phyloP scores from a whole-genome alignment of 2,329 filamentous ascomycete genomes.

The Beauveria bassiana region DNA sequence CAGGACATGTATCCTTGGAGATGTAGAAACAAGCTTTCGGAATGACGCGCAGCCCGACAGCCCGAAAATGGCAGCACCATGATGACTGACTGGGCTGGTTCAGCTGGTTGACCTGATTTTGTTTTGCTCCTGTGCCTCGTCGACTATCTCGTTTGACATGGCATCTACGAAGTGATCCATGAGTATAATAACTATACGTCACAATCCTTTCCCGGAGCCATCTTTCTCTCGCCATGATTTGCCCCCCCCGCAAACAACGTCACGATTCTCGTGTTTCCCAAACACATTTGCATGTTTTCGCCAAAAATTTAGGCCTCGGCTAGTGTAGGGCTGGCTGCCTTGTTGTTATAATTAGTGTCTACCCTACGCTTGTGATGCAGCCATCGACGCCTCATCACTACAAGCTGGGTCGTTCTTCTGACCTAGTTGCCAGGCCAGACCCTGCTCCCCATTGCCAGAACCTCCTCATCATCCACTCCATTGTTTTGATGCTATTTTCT shows the following conservation, averaged over 20 bases:
- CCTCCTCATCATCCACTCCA: not conserved
- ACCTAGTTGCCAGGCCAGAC: no score
- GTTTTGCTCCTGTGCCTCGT: not conserved
- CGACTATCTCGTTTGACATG: not conserved
- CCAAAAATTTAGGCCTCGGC: not conserved
- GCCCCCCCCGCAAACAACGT: not conserved
- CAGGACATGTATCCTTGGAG: not conserved
- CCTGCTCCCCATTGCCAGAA: no score
- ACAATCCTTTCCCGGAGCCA: not conserved
- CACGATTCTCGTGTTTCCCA: not conserved
- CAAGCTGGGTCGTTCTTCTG: not conserved
- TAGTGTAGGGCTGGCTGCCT: not conserved
- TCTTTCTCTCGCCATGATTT: not conserved
- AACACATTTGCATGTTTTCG: not conserved
- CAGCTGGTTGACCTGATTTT: not conserved
- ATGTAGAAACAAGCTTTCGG: not conserved
- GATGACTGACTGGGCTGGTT: not conserved
- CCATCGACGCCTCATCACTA: not conserved
- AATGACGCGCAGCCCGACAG: not conserved
- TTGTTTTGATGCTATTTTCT: not conserved
- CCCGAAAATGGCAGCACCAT: not conserved
- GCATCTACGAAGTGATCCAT: no score
- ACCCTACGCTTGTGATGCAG: not conserved
- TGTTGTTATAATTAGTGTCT: not conserved
- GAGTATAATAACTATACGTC: not conserved